These are phyloP conservation scores for Candida yuanshanica DNA, from an alignment of 805 yeast genomes.

Conservation along the genomic window DNA sequence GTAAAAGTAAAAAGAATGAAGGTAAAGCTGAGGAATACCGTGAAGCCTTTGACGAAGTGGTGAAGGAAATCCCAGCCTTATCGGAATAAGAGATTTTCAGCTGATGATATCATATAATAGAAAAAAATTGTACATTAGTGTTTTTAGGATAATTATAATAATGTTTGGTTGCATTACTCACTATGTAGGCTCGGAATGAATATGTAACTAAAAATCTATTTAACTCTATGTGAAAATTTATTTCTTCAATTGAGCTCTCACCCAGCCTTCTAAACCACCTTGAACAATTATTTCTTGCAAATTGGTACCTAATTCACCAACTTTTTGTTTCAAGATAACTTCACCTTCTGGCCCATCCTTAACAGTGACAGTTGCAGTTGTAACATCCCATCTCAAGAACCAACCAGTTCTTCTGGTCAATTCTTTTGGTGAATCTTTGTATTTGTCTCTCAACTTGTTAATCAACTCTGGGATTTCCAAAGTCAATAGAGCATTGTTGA, in stretches of 20 bases:
- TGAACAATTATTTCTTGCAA: slow-evolving; percentile 94
- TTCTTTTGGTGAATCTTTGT: slow-evolving; percentile 49
- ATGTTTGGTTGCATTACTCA: neutral
- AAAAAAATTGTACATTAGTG: neutral
- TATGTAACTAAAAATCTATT: neutral
- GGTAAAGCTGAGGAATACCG: slow-evolving; percentile 81
- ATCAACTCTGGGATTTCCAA: slow-evolving; percentile 89
- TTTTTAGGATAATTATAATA: neutral
- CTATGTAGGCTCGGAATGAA: neutral
- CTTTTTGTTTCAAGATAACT: slow-evolving; percentile 73
- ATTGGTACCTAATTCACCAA: slow-evolving; percentile 92
- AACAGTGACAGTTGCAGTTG: slow-evolving; percentile 74
- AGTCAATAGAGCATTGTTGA: slow-evolving; percentile 92
- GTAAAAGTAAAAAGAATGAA: slow-evolving; percentile 66
- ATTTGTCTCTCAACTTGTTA: slow-evolving; percentile 66
- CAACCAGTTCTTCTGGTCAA: slow-evolving; percentile 94
- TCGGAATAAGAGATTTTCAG: neutral
- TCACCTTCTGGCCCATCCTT: slow-evolving; percentile 51
- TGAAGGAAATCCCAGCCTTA: slow-evolving; percentile 67
- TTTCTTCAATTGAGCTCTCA: slow-evolving; percentile 55
- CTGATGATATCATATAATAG: neutral
- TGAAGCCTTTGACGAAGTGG: slow-evolving; percentile 88
- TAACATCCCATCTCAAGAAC: slow-evolving; percentile 89
- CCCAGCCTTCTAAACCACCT: slow-evolving; percentile 99
- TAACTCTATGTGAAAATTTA: neutral